These are phyloP conservation scores for Rhytidiadelphus loreus DNA, from an alignment of 225 moss, liverwort and hornwort genomes.

Conservation along the genomic window DNA sequence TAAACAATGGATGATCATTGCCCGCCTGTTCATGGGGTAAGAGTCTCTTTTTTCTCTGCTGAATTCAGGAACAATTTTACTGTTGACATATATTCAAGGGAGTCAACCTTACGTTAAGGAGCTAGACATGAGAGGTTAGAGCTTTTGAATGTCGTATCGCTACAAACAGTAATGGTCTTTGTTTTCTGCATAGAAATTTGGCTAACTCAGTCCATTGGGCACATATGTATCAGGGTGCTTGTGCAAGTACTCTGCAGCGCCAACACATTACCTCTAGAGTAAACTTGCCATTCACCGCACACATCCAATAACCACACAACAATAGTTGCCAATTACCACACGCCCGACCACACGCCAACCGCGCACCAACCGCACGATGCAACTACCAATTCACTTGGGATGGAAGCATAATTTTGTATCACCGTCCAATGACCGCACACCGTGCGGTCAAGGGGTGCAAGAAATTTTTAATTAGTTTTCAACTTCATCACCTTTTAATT, in stretches of 20 bases:
- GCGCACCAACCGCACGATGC: no score
- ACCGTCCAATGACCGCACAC: no score
- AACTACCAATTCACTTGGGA: no score
- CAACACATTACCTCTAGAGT: conserved; percentile 68
- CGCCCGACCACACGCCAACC: no score
- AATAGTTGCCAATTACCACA: no score
- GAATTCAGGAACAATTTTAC: not conserved
- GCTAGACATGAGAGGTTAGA: not conserved
- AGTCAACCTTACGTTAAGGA: not conserved
- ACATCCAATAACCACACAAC: no score
- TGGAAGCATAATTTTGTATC: no score
- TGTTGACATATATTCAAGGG: not conserved
- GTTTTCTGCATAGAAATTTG: not conserved
- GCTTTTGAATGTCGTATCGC: not conserved
- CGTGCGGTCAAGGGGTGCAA: no score
- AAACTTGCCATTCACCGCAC: no score
- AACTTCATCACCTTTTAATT: no score
- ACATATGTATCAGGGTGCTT: conserved; percentile 21
- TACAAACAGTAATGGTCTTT: no score
- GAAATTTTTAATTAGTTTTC: no score
- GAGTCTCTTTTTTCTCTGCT: not conserved
- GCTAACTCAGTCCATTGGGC: not conserved
- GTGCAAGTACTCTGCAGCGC: conserved; percentile 64
- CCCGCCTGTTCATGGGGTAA: conserved; percentile 61
- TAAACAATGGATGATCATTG: conserved; percentile 33